Conservation (phyloP, 2,329 filamentous ascomycete genomes). For the Aspergillus sp. region DNA sequence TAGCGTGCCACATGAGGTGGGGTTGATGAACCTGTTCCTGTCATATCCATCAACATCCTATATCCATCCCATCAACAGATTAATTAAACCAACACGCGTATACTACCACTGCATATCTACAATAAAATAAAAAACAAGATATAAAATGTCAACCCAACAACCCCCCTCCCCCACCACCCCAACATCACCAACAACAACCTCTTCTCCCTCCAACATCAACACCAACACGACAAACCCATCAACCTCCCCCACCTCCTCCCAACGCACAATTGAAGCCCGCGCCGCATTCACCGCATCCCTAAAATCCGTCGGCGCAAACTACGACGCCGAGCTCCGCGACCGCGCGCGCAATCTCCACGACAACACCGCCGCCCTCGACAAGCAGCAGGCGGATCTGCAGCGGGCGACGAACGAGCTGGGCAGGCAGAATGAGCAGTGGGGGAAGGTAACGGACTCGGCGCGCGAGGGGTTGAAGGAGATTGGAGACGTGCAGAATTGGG, state of each 20-base stretch:
- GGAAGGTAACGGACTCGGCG: slow-evolving; percentile 51
- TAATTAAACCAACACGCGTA: too few relatives aligned
- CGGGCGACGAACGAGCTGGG: slow-evolving; percentile 47
- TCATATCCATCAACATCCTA: too few relatives aligned
- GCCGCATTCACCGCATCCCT: slow-evolving; percentile 42
- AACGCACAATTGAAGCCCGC: slow-evolving; percentile 38
- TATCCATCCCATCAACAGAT: too few relatives aligned
- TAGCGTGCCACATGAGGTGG: too few relatives aligned
- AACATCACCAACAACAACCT: too few relatives aligned
- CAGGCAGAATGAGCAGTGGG: slow-evolving; percentile 51
- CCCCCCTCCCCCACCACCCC: too few relatives aligned
- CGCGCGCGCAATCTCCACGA: slow-evolving; percentile 53
- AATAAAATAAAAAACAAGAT: too few relatives aligned
- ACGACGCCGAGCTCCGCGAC: slow-evolving; percentile 50
- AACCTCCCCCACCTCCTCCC: slow-evolving; percentile 7
- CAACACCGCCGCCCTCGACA: slow-evolving; percentile 49
- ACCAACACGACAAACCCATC: too few relatives aligned
- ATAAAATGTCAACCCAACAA: too few relatives aligned
- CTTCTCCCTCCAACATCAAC: too few relatives aligned
- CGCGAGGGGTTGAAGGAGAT: slow-evolving; percentile 57
- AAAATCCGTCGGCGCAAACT: slow-evolving; percentile 39
- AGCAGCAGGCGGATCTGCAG: slow-evolving; percentile 52
- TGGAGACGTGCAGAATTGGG: slow-evolving; percentile 63
- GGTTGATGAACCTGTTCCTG: too few relatives aligned
- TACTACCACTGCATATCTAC: too few relatives aligned